Evolutionary conservation across 306 rosid genomes (phyloP), one percentile per base, ranked within the genome.

Genomic region (Ochetophila trinervis): DNA sequence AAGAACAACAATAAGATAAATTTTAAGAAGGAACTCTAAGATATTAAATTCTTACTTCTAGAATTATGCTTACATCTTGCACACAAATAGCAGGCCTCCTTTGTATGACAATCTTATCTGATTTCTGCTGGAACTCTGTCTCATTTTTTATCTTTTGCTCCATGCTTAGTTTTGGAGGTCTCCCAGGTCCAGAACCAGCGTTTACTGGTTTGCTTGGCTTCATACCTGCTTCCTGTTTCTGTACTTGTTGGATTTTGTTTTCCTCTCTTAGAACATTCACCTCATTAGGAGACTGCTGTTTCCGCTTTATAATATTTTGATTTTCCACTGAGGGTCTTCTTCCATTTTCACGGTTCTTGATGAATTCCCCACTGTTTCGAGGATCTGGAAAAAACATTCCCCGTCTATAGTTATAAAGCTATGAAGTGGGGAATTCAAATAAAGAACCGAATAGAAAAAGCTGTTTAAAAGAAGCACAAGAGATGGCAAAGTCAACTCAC

Each of bases 331-430:
- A 15, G 9, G 81, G 84, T 70, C 54, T 90, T 84, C 97, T 76
- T 53, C 86, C 86, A 47, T 75, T 85, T 20, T 73, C 80, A 35
- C 65, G 72, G 78, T 79, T 79, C 85, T 63, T 84, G 78, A 17
- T 73, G 60, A 62, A 60, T 70, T 77, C 86, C 52, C 78, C 86
- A 74, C 66, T 55, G 53, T 83, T 84, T 74, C 86, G 87, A 80
- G 89, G 86, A 86, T 90, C 97, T 91, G 96, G 96, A 78, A 88
- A 88, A 77, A 83, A 74, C 67, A 78, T 53, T 62, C 73, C 75
- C 60, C 70, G 16, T 49, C 54, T 47, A 69, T 47, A 65, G 85
- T 79, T 73, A 78, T 61, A 66, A 78, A 65, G 73, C 79, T 60
- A 76, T 64, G 66, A 69, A 45, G 62, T 49, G 81, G 74, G 72